These are phyloP conservation scores for Cytospora piceae DNA, from an alignment of 2,329 filamentous ascomycete genomes.

Conservation along the genomic window DNA sequence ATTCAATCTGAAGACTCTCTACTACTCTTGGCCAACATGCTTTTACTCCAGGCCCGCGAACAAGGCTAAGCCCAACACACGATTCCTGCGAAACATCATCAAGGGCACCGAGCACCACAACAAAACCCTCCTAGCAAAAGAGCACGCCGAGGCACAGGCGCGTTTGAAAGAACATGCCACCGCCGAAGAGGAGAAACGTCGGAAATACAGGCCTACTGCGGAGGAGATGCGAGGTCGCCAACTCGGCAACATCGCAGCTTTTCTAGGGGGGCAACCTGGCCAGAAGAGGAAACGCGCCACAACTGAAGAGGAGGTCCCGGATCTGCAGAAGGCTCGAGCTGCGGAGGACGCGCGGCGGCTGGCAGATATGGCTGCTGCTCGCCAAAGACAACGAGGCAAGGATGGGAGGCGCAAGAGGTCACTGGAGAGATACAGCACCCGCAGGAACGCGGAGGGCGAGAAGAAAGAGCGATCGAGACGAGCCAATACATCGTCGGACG, in stretches of 20 bases:
- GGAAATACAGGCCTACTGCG: constrained; percentile 49
- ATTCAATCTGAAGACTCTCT: constrained; percentile 29
- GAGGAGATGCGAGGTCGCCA: constrained; percentile 60
- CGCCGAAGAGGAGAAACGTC: constrained; percentile 49
- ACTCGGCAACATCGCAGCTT: constrained; percentile 63
- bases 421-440: constrained; percentile 26
- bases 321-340: constrained; percentile 25
- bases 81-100: constrained; percentile 86
- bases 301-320: constrained; percentile 25
- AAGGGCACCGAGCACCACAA: constrained; percentile 89
- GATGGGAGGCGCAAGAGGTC: constrained; percentile 24
- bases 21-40: constrained; percentile 22
- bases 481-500: constrained; percentile 36
- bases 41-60: constrained; percentile 57
- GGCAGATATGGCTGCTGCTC: constrained; percentile 26
- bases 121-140: constrained; percentile 79
- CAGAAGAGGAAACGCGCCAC: constrained; percentile 41
- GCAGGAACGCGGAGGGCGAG: constrained; percentile 8
- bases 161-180: constrained; percentile 66
- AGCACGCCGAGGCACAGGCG: constrained; percentile 76
- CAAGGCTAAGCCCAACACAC: constrained; percentile 86
- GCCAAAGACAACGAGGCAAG: constrained; percentile 16
- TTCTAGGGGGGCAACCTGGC: constrained; percentile 48
- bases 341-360: constrained; percentile 24
- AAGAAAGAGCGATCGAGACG: constrained; percentile 14